Evolutionary conservation across 805 yeast genomes (phyloP).

Genomic region (Lachancea meyersii): DNA sequence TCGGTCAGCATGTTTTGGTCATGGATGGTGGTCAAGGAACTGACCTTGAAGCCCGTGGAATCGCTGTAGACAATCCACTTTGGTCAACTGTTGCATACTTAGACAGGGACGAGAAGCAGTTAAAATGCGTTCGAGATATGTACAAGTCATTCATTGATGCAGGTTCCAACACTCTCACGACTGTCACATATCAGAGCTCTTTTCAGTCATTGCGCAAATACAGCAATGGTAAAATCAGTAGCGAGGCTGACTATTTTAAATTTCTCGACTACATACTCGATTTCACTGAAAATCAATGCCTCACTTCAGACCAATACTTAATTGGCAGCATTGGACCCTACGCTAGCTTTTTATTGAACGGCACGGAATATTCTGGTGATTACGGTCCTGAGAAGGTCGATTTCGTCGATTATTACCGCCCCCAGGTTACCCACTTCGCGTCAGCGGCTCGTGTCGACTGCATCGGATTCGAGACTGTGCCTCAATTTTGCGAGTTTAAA

Average conservation of each 20-base stretch:
- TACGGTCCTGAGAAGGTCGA: constrained; percentile 33
- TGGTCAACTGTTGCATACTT: constrained; percentile 58
- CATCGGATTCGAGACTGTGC: constrained; percentile 66
- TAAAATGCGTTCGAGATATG: constrained; percentile 37
- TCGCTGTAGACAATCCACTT: constrained; percentile 40
- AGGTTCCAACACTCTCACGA: constrained; percentile 47
- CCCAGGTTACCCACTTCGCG: constrained; percentile 44
- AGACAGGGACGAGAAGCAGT: constrained; percentile 22
- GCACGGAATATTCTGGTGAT: constrained; percentile 61
- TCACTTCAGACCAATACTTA: constrained; percentile 1
- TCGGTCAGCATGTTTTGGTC: background rate
- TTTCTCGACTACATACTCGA: constrained; percentile 8
- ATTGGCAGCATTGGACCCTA: constrained; percentile 65
- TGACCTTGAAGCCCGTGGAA: constrained; percentile 46
- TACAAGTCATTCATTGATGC: constrained; percentile 43
- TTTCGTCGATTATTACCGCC: constrained; percentile 23
- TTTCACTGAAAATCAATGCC: constrained; percentile 9
- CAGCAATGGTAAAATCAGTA: constrained; percentile 4
- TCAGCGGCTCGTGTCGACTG: constrained; percentile 38
- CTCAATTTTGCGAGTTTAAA: constrained; percentile 48
- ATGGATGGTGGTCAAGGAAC: constrained; percentile 65
- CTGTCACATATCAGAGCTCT: constrained; percentile 54
- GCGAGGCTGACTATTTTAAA: constrained; percentile 6
- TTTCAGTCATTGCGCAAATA: constrained; percentile 32
- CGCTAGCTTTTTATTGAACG: constrained; percentile 50